Evolutionary conservation across 805 yeast genomes (phyloP).

Genomic region (Sugiyamaella smithiae): DNA sequence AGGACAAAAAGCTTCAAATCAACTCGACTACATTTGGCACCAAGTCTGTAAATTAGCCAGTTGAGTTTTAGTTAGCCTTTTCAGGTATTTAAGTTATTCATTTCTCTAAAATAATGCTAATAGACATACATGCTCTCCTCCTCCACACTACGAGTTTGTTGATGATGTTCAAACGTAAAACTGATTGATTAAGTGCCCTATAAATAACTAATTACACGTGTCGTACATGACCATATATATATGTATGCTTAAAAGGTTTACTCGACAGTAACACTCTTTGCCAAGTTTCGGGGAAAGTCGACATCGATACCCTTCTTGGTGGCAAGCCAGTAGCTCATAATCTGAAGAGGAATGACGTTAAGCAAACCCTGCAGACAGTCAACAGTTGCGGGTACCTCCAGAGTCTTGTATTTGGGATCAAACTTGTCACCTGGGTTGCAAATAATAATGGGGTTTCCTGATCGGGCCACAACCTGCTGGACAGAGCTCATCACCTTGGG

Average conservation of each 20-base stretch:
- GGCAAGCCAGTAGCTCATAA: conserved; percentile 96
- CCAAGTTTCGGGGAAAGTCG: conserved; percentile 98
- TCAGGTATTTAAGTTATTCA: no score
- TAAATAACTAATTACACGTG: conserved; percentile 3
- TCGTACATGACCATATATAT: not conserved
- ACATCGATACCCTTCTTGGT: conserved; percentile 93
- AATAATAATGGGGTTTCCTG: conserved; percentile 92
- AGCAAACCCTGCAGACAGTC: conserved; percentile 97
- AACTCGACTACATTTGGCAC: conserved; percentile 37
- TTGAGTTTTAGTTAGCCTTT: not conserved
- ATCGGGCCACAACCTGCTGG: conserved; percentile 95
- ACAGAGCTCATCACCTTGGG: conserved; percentile 95
- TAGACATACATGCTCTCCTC: no score
- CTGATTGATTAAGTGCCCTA: conserved; percentile 3
- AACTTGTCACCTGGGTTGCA: conserved; percentile 71
- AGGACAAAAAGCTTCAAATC: conserved; percentile 88
- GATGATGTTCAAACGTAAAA: no score
- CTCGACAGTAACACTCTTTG: conserved; percentile 97
- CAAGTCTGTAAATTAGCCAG: not conserved
- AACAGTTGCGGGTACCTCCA: conserved; percentile 92
- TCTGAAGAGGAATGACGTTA: conserved; percentile 90
- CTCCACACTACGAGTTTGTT: no score
- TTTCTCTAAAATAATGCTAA: no score
- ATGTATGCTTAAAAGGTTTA: conserved; percentile 32
- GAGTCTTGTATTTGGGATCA: conserved; percentile 43